phyloP scores from a whole-genome alignment of 2,329 filamentous ascomycete genomes.

The Stachybotrys elegans region DNA sequence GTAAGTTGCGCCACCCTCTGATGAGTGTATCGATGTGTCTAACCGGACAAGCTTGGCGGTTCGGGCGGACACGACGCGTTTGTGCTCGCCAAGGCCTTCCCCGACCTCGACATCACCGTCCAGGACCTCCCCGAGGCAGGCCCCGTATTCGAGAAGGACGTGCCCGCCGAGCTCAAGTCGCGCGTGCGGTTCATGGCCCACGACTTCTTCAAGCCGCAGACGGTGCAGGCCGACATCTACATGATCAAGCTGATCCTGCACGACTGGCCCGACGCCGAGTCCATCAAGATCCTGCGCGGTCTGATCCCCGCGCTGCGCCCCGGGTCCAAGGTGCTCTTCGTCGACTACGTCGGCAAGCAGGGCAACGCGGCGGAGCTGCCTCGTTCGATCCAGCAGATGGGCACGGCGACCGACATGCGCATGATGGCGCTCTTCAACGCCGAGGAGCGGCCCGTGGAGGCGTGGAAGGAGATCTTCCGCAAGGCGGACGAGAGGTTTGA shows the following conservation, averaged over 20 bases:
- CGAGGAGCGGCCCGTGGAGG: constrained; percentile 39
- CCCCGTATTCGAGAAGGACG: constrained; percentile 27
- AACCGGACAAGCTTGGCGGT: constrained; percentile 34
- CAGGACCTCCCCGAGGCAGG: constrained; percentile 37
- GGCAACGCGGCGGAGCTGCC: constrained; percentile 21
- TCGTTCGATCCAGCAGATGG: constrained; percentile 31
- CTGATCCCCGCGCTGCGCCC: constrained; percentile 39
- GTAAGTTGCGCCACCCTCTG: constrained; percentile 21
- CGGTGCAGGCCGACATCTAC: constrained; percentile 40
- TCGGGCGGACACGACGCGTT: constrained; percentile 37
- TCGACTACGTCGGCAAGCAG: constrained; percentile 33
- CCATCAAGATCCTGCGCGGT: constrained; percentile 32
- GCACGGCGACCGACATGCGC: constrained; percentile 39
- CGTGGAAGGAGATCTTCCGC: constrained; percentile 40
- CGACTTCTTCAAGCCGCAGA: constrained; percentile 33
- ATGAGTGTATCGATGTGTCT: too few relatives aligned
- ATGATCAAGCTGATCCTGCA: constrained; percentile 51
- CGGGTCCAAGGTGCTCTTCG: constrained; percentile 32
- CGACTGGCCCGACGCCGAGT: constrained; percentile 46
- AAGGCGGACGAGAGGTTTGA: constrained; percentile 31
- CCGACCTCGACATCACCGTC: constrained; percentile 35
- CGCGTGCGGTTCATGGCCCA: constrained; percentile 31
- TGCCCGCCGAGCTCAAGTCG: constrained; percentile 24
- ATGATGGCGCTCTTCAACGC: constrained; percentile 47
- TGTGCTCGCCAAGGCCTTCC: constrained; percentile 33